A percentile compares a stretch with the other conserved stretches of the same genome.
These are phyloP conservation scores for Leucocoprinus leucothites DNA, from an alignment of 768 basidiomycete genomes.

Conservation along the genomic window DNA sequence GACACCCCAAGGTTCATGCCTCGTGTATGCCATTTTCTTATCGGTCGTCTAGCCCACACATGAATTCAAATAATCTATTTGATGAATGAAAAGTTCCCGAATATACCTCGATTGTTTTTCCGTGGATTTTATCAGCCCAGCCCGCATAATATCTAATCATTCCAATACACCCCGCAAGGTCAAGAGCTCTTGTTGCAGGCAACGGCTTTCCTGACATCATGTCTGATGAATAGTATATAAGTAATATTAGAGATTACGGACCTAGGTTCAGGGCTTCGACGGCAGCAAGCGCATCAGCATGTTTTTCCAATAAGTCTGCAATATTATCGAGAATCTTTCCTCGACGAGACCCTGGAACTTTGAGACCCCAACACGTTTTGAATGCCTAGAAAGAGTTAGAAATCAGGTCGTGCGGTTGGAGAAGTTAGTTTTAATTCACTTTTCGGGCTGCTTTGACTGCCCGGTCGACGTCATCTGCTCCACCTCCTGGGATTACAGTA, in stretches of 20 bases:
- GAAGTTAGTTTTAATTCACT: conserved; percentile 21
- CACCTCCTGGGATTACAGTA: conserved; percentile 52
- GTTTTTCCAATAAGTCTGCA: conserved; percentile 57
- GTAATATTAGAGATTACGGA: conserved; percentile 20
- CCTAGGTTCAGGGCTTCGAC: conserved; percentile 72
- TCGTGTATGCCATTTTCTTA: conserved; percentile 60
- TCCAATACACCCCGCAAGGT: conserved; percentile 45
- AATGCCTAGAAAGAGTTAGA: conserved; percentile 22
- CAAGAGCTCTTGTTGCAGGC: conserved; percentile 41
- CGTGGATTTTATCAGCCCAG: conserved; percentile 84
- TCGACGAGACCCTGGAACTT: conserved; percentile 48
- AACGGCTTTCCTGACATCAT: conserved; percentile 51
- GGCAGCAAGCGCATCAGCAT: conserved; percentile 65
- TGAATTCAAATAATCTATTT: not conserved
- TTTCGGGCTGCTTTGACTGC: conserved; percentile 61
- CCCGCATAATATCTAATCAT: conserved; percentile 80
- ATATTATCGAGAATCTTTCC: conserved; percentile 59
- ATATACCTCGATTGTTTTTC: conserved; percentile 66
- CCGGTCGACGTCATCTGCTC: conserved; percentile 32
- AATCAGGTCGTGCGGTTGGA: too few relatives aligned
- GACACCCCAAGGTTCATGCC: conserved; percentile 64
- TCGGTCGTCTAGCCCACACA: conserved; percentile 39
- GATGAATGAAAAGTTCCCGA: not conserved
- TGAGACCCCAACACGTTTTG: conserved; percentile 69
- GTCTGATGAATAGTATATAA: not conserved